Percentiles rank a stretch among this genome's conserved stretches.
Conservation (phyloP, 345 rosid species). For the Populus ilicifolia region DNA sequence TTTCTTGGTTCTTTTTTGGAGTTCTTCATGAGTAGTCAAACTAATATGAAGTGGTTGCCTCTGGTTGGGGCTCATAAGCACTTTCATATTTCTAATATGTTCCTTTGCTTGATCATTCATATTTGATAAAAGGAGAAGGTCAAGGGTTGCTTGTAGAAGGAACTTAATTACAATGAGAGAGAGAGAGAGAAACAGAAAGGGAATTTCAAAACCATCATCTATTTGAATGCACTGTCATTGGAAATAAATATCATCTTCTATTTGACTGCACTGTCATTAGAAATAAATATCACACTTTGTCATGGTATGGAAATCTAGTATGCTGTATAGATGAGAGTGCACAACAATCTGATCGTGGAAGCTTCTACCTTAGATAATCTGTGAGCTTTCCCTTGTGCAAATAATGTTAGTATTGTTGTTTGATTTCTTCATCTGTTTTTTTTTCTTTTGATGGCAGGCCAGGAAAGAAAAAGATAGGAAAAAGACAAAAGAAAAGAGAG, state of each 20-base stretch:
- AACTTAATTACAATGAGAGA: background rate
- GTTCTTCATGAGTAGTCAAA: background rate
- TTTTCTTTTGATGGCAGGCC: too few species aligned
- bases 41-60: background rate
- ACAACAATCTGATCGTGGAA: background rate
- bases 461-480: too few species aligned
- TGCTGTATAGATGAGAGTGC: background rate
- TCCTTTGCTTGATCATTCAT: background rate
- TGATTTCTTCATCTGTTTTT: too few species aligned
- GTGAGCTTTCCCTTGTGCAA: background rate
- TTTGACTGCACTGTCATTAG: background rate
- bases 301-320: too few species aligned
- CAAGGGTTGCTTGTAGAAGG: background rate
- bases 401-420: too few species aligned
- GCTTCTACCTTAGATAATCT: background rate
- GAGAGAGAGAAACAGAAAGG: background rate
- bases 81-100: background rate
- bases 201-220: background rate
- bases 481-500: slow-evolving; percentile 15
- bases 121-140: too few species aligned
- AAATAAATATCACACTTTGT: too few species aligned
- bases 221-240: background rate
- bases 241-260: background rate
- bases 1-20: background rate
- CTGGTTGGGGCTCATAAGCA: background rate